A percentile compares a stretch with the other conserved stretches of the same genome.
These are phyloP conservation scores for Diplogelasinospora grovesii DNA, from an alignment of 495 filamentous ascomycete species.

Conservation along the genomic window DNA sequence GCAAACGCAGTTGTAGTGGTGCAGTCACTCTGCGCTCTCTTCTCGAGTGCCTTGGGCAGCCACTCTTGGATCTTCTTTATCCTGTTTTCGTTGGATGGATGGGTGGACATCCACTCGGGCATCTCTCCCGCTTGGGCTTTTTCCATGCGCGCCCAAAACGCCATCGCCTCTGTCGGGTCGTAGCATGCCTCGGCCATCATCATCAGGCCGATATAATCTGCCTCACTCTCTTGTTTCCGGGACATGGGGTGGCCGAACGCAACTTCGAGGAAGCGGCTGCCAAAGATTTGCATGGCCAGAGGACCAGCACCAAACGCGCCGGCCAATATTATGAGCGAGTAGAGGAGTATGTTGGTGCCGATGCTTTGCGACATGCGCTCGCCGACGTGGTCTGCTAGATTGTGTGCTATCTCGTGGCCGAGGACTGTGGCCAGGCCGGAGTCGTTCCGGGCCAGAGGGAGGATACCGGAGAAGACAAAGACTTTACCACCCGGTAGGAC, in stretches of 20 bases:
- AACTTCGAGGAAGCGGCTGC: conserved; percentile 49
- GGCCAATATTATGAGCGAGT: conserved; percentile 41
- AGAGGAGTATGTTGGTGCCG: conserved; percentile 48
- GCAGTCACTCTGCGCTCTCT: conserved; percentile 47
- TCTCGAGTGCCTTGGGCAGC: conserved; percentile 53
- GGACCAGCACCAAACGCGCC: conserved; percentile 45
- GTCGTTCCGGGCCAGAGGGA: conserved; percentile 64
- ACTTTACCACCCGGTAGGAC: conserved; percentile 91
- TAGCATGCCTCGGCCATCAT: conserved; percentile 57
- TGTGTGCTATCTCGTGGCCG: conserved; percentile 93
- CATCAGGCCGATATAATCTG: conserved; percentile 83
- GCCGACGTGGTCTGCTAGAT: conserved; percentile 69
- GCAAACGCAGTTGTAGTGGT: conserved; percentile 30
- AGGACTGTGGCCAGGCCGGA: conserved; percentile 77
- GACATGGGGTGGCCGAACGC: conserved; percentile 64
- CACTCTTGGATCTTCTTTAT: conserved; percentile 64
- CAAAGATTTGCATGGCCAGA: conserved; percentile 31
- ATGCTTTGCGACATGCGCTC: conserved; percentile 65
- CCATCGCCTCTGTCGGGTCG: conserved; percentile 65
- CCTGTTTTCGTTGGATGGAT: conserved; percentile 68
- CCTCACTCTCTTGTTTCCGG: conserved; percentile 57
- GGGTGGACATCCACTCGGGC: conserved; percentile 80
- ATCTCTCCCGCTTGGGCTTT: conserved; percentile 47
- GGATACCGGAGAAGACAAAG: conserved; percentile 81
- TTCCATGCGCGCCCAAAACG: conserved; percentile 75